Conservation (phyloP, 371 early-diverging fungal genomes). For the Mucor racemosus region DNA sequence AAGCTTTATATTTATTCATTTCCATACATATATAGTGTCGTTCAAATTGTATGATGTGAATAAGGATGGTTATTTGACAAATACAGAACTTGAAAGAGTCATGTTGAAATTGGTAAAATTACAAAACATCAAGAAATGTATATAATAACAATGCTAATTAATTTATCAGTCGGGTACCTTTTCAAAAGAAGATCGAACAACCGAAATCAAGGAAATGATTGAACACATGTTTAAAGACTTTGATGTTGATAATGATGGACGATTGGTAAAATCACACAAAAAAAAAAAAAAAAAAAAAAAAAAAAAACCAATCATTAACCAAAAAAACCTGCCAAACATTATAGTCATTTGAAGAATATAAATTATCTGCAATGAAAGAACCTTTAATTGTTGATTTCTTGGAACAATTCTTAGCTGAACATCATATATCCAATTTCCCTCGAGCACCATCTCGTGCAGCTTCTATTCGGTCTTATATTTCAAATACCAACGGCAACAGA, state of each 20-base stretch:
- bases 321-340: neutral
- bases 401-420: slow-evolving; percentile 72
- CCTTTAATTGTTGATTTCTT: slow-evolving; percentile 83
- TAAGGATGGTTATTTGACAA: slow-evolving; percentile 78
- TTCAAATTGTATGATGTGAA: slow-evolving; percentile 85
- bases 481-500: slow-evolving; percentile 4
- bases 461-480: slow-evolving; percentile 30
- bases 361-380: slow-evolving; percentile 84
- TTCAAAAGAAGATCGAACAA: slow-evolving; percentile 75
- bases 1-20: neutral
- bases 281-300: too few relatives aligned
- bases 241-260: slow-evolving; percentile 84
- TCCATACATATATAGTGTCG: slow-evolving; percentile 60
- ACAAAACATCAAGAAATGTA: slow-evolving; percentile 15
- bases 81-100: slow-evolving; percentile 73
- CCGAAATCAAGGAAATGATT: slow-evolving; percentile 66
- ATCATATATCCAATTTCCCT: slow-evolving; percentile 33
- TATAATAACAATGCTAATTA: slow-evolving; percentile 50
- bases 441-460: slow-evolving; percentile 17
- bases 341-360: slow-evolving; percentile 80
- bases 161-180: slow-evolving; percentile 50
- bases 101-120: slow-evolving; percentile 73
- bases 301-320: neutral
- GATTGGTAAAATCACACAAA: slow-evolving; percentile 55
- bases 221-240: slow-evolving; percentile 79